A percentile compares a stretch with the other conserved stretches of the same genome.
These are phyloP conservation scores for Gymnopilus dilepis DNA, from an alignment of 768 basidiomycete genomes.

Conservation along the genomic window DNA sequence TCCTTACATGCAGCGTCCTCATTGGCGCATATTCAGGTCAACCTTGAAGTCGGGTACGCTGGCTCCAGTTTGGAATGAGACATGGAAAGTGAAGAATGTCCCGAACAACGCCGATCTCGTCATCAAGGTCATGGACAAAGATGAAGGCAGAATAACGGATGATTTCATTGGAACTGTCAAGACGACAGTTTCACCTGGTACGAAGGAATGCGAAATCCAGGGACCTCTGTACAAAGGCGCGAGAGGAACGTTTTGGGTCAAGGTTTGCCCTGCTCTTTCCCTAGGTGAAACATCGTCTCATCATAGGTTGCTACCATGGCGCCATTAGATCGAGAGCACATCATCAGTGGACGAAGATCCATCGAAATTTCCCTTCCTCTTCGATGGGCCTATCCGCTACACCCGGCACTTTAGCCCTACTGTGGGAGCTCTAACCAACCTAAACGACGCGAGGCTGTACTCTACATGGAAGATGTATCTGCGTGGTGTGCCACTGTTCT, in stretches of 20 bases:
- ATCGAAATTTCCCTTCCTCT: constrained; percentile 57
- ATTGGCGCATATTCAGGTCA: too few species aligned
- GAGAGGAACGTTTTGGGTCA: constrained; percentile 72
- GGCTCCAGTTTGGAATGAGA: constrained; percentile 76
- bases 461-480: constrained; percentile 83
- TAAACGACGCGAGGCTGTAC: constrained; percentile 67
- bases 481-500: constrained; percentile 60
- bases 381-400: constrained; percentile 76
- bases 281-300: not conserved
- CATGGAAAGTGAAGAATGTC: constrained; percentile 76
- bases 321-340: constrained; percentile 56
- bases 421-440: constrained; percentile 63
- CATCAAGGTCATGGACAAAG: constrained; percentile 74
- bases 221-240: constrained; percentile 52
- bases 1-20: too few species aligned
- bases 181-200: constrained; percentile 55
- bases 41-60: constrained; percentile 62
- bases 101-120: constrained; percentile 62
- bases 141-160: constrained; percentile 60
- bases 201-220: constrained; percentile 69
- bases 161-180: constrained; percentile 70
- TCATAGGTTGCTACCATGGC: not conserved
- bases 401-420: constrained; percentile 75
- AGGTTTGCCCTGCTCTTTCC: constrained; percentile 45
- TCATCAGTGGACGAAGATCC: constrained; percentile 48